These are phyloP conservation scores for Musa troglodytarum DNA, from an alignment of 176 grass and related monocot genomes.

Conservation along the genomic window DNA sequence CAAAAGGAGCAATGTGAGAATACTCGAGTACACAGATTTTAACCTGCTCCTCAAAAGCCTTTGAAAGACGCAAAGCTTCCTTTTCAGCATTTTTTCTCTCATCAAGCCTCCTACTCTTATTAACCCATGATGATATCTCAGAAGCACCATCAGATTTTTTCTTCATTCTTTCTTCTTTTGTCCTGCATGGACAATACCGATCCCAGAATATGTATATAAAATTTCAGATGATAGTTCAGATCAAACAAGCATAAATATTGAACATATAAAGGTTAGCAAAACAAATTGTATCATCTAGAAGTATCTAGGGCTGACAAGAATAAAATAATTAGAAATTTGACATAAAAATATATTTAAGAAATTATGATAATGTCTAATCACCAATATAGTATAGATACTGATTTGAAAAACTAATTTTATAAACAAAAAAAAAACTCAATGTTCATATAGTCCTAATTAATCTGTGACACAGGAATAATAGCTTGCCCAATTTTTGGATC, in stretches of 20 bases:
- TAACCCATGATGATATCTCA: conserved; percentile 80
- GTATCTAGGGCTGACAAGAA: too few relatives aligned
- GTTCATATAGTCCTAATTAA: neutral
- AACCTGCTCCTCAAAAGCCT: conserved; percentile 84
- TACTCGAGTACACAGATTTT: neutral
- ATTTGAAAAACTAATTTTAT: too few relatives aligned
- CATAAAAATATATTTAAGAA: too few relatives aligned
- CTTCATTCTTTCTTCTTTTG: conserved; percentile 75
- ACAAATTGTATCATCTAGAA: neutral
- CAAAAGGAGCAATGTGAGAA: neutral
- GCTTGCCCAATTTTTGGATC: neutral
- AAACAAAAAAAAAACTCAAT: neutral
- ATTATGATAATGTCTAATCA: too few relatives aligned
- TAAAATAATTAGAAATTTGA: neutral
- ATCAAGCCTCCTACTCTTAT: conserved; percentile 66
- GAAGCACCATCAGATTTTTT: conserved; percentile 43
- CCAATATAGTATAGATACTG: too few relatives aligned
- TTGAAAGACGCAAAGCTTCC: conserved; percentile 63
- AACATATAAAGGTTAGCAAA: neutral
- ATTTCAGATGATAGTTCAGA: conserved; percentile 2
- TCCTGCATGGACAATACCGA: conserved; percentile 52
- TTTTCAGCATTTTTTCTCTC: conserved; percentile 62
- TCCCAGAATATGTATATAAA: conserved; percentile 31
- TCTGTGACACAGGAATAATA: neutral
- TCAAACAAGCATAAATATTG: neutral